These are phyloP conservation scores for Suillus weaverae DNA, from an alignment of 768 basidiomycete genomes.

Conservation along the genomic window DNA sequence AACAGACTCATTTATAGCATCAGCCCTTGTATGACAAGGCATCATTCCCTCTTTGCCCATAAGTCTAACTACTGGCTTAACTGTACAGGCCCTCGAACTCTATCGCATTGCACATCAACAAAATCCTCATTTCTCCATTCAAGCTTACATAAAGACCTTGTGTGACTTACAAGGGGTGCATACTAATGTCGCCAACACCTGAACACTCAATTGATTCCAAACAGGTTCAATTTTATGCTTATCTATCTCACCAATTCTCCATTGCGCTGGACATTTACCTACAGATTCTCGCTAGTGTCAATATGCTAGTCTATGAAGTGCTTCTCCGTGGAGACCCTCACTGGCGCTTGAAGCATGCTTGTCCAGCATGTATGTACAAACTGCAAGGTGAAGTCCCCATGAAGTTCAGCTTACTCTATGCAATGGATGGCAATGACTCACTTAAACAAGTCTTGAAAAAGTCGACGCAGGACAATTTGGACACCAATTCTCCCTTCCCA, in stretches of 20 bases:
- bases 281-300: conserved; percentile 18
- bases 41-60: conserved; percentile 10
- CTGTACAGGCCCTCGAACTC: conserved; percentile 6
- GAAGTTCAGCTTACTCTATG: conserved; percentile 8
- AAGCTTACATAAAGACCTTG: conserved; percentile 21
- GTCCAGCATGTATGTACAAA: conserved; percentile 13
- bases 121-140: conserved; percentile 20
- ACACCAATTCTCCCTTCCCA: too few species aligned
- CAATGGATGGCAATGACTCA: conserved; percentile 16
- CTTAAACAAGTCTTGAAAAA: background rate
- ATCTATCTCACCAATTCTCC: conserved; percentile 22
- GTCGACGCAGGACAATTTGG: too few species aligned
- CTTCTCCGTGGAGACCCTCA: conserved; percentile 9
- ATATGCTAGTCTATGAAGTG: conserved; percentile 11
- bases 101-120: conserved; percentile 12
- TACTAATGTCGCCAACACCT: background rate
- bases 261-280: conserved; percentile 28
- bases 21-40: conserved; percentile 7
- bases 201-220: background rate
- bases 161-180: conserved; percentile 19
- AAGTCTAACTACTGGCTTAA: conserved; percentile 4
- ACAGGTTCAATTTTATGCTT: conserved; percentile 10
- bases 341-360: conserved; percentile 11
- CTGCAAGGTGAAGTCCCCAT: background rate
- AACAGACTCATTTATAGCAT: conserved; percentile 1